A percentile compares a stretch with the other conserved stretches of the same genome.
Conservation (phyloP, 345 rosid genomes). For the Bruguiera sexangula region DNA sequence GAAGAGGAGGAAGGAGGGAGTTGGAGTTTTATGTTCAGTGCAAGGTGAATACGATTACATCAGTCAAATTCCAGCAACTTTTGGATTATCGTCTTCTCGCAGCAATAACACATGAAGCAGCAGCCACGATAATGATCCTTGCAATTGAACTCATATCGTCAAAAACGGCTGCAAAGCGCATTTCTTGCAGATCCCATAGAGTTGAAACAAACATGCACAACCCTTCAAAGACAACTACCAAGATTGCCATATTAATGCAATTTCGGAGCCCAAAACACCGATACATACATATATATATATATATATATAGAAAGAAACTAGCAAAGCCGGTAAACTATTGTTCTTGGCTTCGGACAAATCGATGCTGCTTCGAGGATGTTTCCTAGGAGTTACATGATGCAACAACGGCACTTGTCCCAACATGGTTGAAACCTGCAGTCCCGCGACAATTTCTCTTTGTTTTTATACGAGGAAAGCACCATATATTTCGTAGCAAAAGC, state of each 20-base stretch:
- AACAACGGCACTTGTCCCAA: too few species aligned
- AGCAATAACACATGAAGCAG: slow-evolving; percentile 38
- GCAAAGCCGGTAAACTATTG: too few species aligned
- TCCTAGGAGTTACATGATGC: slow-evolving; percentile 13
- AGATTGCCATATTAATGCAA: slow-evolving; percentile 29
- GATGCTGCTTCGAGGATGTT: slow-evolving; percentile 34
- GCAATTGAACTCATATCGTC: slow-evolving; percentile 39
- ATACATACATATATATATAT: background rate
- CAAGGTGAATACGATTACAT: too few species aligned
- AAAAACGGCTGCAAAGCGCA: slow-evolving; percentile 40
- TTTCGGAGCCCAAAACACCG: background rate
- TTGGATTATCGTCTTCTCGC: slow-evolving; percentile 19
- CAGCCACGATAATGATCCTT: slow-evolving; percentile 35
- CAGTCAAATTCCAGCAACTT: too few species aligned
- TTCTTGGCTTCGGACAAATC: background rate
- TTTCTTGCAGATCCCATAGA: slow-evolving; percentile 57
- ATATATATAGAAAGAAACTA: too few species aligned
- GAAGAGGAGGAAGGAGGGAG: background rate
- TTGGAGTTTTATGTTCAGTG: too few species aligned
- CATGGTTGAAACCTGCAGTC: too few species aligned
- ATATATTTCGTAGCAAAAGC: too few species aligned
- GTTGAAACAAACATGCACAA: slow-evolving; percentile 40
- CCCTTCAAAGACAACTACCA: slow-evolving; percentile 34
- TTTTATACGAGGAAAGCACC: too few species aligned
- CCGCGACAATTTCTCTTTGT: too few species aligned